A percentile compares a stretch with the other conserved stretches of the same genome.
phyloP scores from a whole-genome alignment of 257 asterid species.

The Gardenia jasminoides region DNA sequence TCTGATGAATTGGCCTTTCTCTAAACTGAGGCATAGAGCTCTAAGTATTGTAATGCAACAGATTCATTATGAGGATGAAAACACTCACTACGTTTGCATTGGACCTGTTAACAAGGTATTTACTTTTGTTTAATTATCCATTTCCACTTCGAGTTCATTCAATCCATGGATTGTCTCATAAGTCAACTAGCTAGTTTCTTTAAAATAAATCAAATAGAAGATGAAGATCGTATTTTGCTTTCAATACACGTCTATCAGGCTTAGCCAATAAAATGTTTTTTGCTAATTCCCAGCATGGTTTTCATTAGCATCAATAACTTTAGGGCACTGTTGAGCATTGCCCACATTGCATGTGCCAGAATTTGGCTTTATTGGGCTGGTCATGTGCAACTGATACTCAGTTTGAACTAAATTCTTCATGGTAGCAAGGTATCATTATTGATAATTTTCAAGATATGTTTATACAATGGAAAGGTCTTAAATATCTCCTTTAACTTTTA shows the following conservation, averaged over 20 bases:
- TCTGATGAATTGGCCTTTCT: conserved; percentile 58
- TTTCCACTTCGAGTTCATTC: background rate
- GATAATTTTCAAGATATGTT: background rate
- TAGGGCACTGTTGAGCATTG: background rate
- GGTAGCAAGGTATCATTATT: background rate
- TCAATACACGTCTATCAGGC: background rate
- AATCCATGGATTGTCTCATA: no score
- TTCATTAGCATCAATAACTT: no score
- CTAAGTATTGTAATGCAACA: conserved; percentile 39
- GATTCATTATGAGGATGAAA: conserved; percentile 57
- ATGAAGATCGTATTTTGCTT: no score
- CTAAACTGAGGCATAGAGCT: conserved; percentile 53
- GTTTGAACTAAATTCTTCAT: no score
- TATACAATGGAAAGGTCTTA: background rate
- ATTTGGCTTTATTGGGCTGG: background rate
- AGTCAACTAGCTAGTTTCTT: no score
- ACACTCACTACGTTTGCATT: conserved; percentile 52
- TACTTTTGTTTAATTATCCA: background rate
- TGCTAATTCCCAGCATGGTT: no score
- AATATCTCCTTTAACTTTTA: background rate
- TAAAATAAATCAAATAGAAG: no score
- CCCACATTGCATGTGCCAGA: background rate
- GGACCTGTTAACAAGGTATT: conserved; percentile 70
- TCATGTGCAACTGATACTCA: no score
- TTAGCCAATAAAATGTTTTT: background rate